Base-by-base conservation (phyloP, 2,329 filamentous ascomycete species). In the Epichloe gansuensis region DNA sequence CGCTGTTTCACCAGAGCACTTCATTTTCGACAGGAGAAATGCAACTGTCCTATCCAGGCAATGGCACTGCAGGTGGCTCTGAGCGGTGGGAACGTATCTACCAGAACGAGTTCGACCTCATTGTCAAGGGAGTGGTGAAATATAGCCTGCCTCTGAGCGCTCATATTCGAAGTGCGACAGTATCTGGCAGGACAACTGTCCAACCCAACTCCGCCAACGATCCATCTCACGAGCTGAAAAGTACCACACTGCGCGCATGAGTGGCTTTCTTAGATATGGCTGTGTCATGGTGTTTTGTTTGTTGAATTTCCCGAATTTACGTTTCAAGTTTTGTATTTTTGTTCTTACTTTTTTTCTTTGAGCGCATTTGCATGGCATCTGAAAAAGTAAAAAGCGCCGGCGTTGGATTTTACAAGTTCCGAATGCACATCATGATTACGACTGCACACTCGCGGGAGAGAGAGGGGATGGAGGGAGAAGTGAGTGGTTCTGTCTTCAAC, bases 21-120 rank as follows among this genome's bases (percentile, higher is more conserved):
- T 87, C 86, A 15, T 79, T 77, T 17, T 93, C 90, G 0, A 81
- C 86, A 5, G 91, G 90, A 34, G 87, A 93, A 62, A 81, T 98
- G 58, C 86, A 91, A 41, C 78, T 98, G 3, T 72, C 76, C 28
- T 82, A 85, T 52, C 93, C 93, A 0, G 91, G 91, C 4, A 98
- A 97, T 67, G 83, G 83, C 60, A 97, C 93, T 0, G 83, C 89
- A 44, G 86, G 87, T 42, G 93, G 91, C 8, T 85, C 84, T 2
- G 82, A 86, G 63, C 82, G 91, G 12, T 98, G 93, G 93, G 89
- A 95, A 65, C 80, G 83, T 55, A 91, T 97, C 46, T 75, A 96
- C 49, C 82, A 94, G 58, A 87, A 96, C 66, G 88, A 91, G 45
- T 98, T 97, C 60, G 89, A 96, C 59, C 77, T 98, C 48, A 91